Base-by-base conservation (phyloP, 768 basidiomycete species). In the Steccherinum ochraceum region DNA sequence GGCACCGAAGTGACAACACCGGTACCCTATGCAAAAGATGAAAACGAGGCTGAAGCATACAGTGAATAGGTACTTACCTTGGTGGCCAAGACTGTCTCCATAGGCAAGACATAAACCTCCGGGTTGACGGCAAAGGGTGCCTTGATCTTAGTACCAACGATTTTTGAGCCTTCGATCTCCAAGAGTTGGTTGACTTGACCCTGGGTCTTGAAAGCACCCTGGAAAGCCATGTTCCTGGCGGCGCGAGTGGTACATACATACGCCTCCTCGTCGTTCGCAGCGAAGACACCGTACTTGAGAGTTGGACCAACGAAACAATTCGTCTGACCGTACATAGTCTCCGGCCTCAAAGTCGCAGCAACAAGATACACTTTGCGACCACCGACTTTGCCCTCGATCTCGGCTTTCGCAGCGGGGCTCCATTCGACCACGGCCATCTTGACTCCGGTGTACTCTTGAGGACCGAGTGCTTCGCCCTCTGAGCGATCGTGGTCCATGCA, bases 401-500 rank as follows among this genome's bases (percentile, higher is more conserved):
- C 72, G 19, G 72, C 71, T 56, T 80, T 78, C 1, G 89, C 89
- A 12, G 72, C 77, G 20, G 78, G 73, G 56, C 87, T 85, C 88
- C 90, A 98, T 52, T 89, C 73, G 12, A 84, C 70, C 2, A 98
- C 93, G 68, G 90, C 83, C 89, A 98, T 91, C 74, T 96, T 97
- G 67, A 98, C 69, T 18, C 75, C 87, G 18, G 94, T 90, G 70
- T 98, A 98, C 64, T 98, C 95, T 62, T 94, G 92, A 3, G 96
- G 96, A 4, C 91, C 92, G 50, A 93, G 73, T 44, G 86, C 95
- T 69, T 99, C 96, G 40, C 96, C 96, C 52, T 92, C 91, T 47
- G 83, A 80, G 51, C 96, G 87, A 67, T 99, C 96, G 71, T 99
- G 96, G 69, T 99, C 96, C 96, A 99, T 98, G 64, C 96, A 99